Evolutionary conservation across 352 stramenopile species (phyloP).

Genomic region (Globisporangium okanoganense): DNA sequence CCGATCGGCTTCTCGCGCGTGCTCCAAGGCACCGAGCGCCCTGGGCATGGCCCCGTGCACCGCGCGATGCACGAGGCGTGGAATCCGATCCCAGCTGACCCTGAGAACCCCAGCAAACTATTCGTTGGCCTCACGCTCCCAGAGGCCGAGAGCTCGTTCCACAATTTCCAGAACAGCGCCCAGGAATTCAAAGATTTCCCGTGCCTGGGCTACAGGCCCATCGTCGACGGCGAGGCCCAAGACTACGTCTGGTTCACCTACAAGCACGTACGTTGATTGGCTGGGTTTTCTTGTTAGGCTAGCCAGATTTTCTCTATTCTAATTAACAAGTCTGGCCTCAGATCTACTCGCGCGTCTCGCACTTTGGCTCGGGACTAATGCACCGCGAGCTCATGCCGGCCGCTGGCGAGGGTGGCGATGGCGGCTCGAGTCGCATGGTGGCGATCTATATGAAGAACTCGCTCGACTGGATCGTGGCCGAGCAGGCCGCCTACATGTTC

Average conservation of each 20-base stretch:
- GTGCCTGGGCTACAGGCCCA: slow-evolving; percentile 39
- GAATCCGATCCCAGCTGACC: slow-evolving; percentile 29
- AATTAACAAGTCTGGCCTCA: background rate
- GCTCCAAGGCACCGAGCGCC: slow-evolving; percentile 37
- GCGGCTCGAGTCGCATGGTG: slow-evolving; percentile 79
- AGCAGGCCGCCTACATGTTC: slow-evolving; percentile 76
- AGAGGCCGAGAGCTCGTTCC: slow-evolving; percentile 38
- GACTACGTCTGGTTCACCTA: slow-evolving; percentile 64
- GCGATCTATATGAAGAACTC: slow-evolving; percentile 97
- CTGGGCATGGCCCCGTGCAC: slow-evolving; percentile 39
- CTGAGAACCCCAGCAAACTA: slow-evolving; percentile 26
- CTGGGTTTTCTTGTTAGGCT: background rate
- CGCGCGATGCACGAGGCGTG: slow-evolving; percentile 26
- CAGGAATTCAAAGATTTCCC: slow-evolving; percentile 22
- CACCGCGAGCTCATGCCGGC: slow-evolving; percentile 36
- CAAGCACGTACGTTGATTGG: slow-evolving; percentile 17
- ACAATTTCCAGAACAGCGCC: slow-evolving; percentile 37
- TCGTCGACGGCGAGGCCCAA: slow-evolving; percentile 26
- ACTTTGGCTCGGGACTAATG: slow-evolving; percentile 42
- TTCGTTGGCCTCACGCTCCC: slow-evolving; percentile 38
- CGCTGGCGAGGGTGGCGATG: slow-evolving; percentile 1
- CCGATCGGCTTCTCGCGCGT: slow-evolving; percentile 43
- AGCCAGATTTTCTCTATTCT: background rate
- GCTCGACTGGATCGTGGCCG: slow-evolving; percentile 93
- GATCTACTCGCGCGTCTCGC: slow-evolving; percentile 29